phyloP scores from a whole-genome alignment of 176 grass and related monocot genomes.

The Oryza punctata region DNA sequence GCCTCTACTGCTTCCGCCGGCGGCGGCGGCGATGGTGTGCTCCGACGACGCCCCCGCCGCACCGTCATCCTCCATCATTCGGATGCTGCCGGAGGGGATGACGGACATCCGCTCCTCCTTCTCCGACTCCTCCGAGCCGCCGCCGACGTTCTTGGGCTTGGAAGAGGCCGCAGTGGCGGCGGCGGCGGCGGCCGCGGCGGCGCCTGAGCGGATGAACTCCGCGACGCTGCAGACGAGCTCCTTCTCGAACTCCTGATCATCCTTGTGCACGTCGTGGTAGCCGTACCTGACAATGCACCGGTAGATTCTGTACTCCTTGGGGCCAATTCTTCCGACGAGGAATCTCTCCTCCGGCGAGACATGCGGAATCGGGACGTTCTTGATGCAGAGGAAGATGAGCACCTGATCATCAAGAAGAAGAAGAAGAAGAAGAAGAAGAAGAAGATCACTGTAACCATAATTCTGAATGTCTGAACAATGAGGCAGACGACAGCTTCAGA shows the following conservation, averaged over 20 bases:
- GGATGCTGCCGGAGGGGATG: constrained; percentile 66
- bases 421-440: background rate
- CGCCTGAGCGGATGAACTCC: constrained; percentile 78
- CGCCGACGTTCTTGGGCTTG: constrained; percentile 31
- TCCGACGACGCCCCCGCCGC: background rate
- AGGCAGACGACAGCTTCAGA: background rate
- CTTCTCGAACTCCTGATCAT: constrained; percentile 91
- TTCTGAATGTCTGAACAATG: constrained; percentile 28
- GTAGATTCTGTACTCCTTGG: constrained; percentile 84
- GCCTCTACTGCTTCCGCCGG: constrained; percentile 30
- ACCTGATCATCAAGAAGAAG: constrained; percentile 48
- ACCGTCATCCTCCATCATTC: constrained; percentile 58
- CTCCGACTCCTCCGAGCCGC: constrained; percentile 5
- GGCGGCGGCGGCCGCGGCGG: background rate
- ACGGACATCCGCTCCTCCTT: constrained; percentile 73
- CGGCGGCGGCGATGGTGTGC: background rate
- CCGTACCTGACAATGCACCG: constrained; percentile 92
- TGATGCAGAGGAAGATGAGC: constrained; percentile 92
- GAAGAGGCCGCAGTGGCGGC: background rate
- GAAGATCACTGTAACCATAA: background rate
- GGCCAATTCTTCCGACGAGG: constrained; percentile 86
- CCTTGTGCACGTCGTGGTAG: constrained; percentile 90
- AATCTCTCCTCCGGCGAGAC: constrained; percentile 75
- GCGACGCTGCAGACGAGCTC: constrained; percentile 89
- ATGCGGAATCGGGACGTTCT: constrained; percentile 72